phyloP scores from a whole-genome alignment of 768 basidiomycete genomes.

The Kwoniella sp. region DNA sequence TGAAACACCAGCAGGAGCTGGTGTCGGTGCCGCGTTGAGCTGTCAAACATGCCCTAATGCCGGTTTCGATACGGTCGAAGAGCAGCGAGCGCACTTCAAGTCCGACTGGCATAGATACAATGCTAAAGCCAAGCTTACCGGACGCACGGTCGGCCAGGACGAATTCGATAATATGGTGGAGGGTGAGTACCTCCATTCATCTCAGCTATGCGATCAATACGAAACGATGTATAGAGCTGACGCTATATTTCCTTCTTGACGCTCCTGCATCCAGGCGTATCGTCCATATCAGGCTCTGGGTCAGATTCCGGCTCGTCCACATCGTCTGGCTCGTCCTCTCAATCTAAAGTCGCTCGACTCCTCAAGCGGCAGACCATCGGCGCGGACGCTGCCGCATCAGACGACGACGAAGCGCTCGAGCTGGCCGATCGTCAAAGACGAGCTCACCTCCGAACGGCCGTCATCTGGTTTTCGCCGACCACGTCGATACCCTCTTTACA shows the following conservation, averaged over 20 bases:
- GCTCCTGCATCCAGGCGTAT: slow-evolving; percentile 33
- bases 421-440: slow-evolving; percentile 54
- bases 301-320: slow-evolving; percentile 64
- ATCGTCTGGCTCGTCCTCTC: slow-evolving; percentile 56
- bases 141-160: slow-evolving; percentile 65
- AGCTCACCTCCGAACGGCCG: slow-evolving; percentile 64
- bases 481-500: slow-evolving; percentile 26
- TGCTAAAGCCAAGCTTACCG: slow-evolving; percentile 71
- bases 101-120: slow-evolving; percentile 99
- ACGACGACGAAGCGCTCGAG: slow-evolving; percentile 51
- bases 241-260: neutral
- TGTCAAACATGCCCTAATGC: slow-evolving; percentile 60
- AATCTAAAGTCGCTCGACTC: slow-evolving; percentile 68
- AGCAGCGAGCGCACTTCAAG: slow-evolving; percentile 81
- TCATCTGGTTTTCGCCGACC: slow-evolving; percentile 82
- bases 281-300: slow-evolving; percentile 88
- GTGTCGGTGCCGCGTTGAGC: slow-evolving; percentile 25
- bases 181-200: slow-evolving; percentile 60
- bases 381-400: slow-evolving; percentile 58
- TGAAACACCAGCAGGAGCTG: neutral
- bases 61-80: slow-evolving; percentile 72
- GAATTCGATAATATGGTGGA: slow-evolving; percentile 79
- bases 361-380: slow-evolving; percentile 66
- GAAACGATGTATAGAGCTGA: neutral
- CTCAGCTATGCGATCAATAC: neutral